Conservation (phyloP, 1,139 yeast species). For the Debaryomyces udenii region DNA sequence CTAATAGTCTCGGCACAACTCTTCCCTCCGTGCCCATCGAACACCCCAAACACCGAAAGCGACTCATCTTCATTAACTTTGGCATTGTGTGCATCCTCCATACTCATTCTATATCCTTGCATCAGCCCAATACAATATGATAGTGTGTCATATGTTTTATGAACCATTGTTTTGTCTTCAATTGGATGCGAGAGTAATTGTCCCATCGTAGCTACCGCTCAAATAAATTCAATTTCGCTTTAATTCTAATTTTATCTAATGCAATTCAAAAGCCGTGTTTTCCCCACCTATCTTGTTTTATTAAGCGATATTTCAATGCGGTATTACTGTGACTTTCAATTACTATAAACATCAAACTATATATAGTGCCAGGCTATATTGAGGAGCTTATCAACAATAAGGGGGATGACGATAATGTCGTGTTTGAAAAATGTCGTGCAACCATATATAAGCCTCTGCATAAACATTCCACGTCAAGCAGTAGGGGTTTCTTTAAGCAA, state of each 20-base stretch:
- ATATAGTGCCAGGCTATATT: neutral
- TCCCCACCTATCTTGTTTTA: neutral
- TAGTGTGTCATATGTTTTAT: slow-evolving; percentile 44
- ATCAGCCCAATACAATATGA: slow-evolving; percentile 71
- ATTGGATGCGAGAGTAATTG: slow-evolving; percentile 76
- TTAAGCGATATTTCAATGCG: slow-evolving; percentile 1
- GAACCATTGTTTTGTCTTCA: slow-evolving; percentile 63
- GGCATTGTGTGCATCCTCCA: slow-evolving; percentile 76
- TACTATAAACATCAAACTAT: no score
- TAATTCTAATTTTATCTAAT: neutral
- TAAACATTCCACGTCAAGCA: neutral
- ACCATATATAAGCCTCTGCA: slow-evolving; percentile 1
- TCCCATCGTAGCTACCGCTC: slow-evolving; percentile 51
- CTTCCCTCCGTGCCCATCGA: slow-evolving; percentile 82
- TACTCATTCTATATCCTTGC: slow-evolving; percentile 77
- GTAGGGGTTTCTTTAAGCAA: neutral
- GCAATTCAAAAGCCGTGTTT: neutral
- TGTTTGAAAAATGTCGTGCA: slow-evolving; percentile 6
- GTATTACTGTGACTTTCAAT: neutral
- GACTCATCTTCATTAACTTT: slow-evolving; percentile 43
- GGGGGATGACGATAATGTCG: slow-evolving; percentile 7
- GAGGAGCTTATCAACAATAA: slow-evolving; percentile 7
- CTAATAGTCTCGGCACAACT: slow-evolving; percentile 60
- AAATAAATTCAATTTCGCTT: no score
- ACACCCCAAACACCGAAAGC: slow-evolving; percentile 68